Evolutionary conservation across 768 basidiomycete species (phyloP).

Genomic region (Leccinum boreale): DNA sequence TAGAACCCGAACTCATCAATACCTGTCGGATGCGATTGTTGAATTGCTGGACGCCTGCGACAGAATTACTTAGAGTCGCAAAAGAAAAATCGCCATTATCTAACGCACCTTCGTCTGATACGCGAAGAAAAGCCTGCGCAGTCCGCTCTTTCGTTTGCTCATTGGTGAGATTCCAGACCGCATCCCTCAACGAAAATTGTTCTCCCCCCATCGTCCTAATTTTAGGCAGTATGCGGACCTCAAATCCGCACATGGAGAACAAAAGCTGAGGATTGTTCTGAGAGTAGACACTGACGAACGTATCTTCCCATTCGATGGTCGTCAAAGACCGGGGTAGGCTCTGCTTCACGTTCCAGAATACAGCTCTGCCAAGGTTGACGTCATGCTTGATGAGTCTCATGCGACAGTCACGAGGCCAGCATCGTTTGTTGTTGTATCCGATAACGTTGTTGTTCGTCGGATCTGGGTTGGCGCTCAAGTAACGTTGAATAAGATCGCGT

Average conservation of each 20-base stretch:
- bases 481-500: conserved; percentile 95
- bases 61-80: conserved; percentile 1
- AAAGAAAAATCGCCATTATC: neutral
- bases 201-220: conserved; percentile 93
- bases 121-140: conserved; percentile 95
- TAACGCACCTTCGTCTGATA: conserved; percentile 82
- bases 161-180: conserved; percentile 96
- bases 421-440: conserved; percentile 98
- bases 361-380: conserved; percentile 95
- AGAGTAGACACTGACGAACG: conserved; percentile 95
- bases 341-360: conserved; percentile 99
- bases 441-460: conserved; percentile 99
- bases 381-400: conserved; percentile 99
- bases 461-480: conserved; percentile 95
- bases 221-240: conserved; percentile 96
- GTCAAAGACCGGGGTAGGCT: conserved; percentile 92
- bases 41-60: conserved; percentile 85
- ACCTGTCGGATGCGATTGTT: conserved; percentile 97
- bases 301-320: conserved; percentile 99
- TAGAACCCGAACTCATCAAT: conserved; percentile 97
- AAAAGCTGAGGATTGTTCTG: conserved; percentile 96
- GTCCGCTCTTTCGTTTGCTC: conserved; percentile 97
- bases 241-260: conserved; percentile 99
- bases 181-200: conserved; percentile 94
- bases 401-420: conserved; percentile 98